Percentiles rank a stretch among this genome's conserved stretches.
Evolutionary conservation across 495 filamentous ascomycete species (phyloP).

Genomic region (Darksidea phi): DNA sequence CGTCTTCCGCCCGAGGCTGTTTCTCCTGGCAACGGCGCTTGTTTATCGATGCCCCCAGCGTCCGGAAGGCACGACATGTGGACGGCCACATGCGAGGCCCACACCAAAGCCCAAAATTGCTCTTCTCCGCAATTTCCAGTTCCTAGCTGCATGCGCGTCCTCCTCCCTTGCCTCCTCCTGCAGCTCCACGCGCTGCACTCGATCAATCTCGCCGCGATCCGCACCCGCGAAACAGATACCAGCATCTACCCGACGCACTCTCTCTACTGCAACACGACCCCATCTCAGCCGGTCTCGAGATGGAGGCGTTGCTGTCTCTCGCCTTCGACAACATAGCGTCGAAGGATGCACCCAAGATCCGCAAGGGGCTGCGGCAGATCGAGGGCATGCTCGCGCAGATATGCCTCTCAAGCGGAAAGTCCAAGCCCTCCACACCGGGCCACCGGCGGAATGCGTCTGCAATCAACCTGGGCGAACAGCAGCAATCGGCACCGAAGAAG

Average conservation of each 20-base stretch:
- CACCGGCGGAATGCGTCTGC: constrained; percentile 41
- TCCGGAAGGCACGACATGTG: constrained; percentile 25
- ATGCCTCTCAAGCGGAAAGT: constrained; percentile 67
- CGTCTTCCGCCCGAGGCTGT: neutral
- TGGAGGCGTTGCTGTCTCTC: constrained; percentile 90
- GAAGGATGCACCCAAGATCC: constrained; percentile 81
- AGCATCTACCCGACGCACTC: neutral
- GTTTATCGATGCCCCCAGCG: constrained; percentile 4
- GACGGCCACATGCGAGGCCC: constrained; percentile 15
- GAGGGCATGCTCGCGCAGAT: constrained; percentile 96
- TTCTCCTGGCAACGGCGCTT: constrained; percentile 30
- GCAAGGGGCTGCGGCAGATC: constrained; percentile 91
- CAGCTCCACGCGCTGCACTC: constrained; percentile 14
- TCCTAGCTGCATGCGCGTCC: constrained; percentile 32
- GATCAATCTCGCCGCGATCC: neutral
- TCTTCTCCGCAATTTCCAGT: constrained; percentile 28
- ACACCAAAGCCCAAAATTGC: constrained; percentile 21
- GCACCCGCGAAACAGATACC: neutral
- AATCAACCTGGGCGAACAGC: constrained; percentile 28
- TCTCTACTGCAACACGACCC: neutral
- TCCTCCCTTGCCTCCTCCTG: constrained; percentile 16
- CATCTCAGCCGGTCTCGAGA: constrained; percentile 44
- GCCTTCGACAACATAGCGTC: constrained; percentile 97
- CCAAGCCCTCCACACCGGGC: constrained; percentile 39
- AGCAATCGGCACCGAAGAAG: constrained; percentile 45